Conservation (phyloP, 2,329 filamentous ascomycete species). For the Bipolaris bicolor region DNA sequence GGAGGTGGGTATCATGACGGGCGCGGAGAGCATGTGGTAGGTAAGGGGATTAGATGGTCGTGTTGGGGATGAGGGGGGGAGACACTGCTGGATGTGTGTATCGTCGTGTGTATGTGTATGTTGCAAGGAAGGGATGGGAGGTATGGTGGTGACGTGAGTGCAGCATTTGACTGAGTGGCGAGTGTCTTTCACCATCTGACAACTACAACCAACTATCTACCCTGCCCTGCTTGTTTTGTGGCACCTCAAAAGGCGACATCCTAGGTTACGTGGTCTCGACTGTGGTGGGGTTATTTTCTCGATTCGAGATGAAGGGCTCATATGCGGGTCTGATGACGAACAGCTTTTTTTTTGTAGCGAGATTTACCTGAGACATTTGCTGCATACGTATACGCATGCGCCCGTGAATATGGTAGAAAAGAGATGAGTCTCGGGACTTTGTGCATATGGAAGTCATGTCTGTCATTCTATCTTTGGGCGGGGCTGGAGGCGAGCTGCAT, state of each 20-base stretch:
- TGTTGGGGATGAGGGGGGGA: too few species aligned
- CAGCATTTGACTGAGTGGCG: neutral
- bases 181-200: neutral
- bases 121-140: neutral
- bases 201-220: too few species aligned
- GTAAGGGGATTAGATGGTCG: too few species aligned
- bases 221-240: too few species aligned
- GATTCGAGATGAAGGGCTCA: neutral
- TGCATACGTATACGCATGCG: conserved; percentile 1
- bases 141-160: neutral
- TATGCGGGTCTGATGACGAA: conserved; percentile 9
- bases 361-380: conserved; percentile 7
- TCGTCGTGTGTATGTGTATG: neutral
- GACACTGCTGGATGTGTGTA: neutral
- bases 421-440: conserved; percentile 13
- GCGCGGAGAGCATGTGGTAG: too few species aligned
- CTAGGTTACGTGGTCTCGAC: too few species aligned
- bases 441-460: conserved; percentile 6
- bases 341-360: neutral
- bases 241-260: too few species aligned
- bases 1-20: neutral
- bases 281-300: neutral
- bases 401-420: neutral
- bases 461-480: conserved; percentile 10
- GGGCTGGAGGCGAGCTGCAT: neutral